phyloP scores from a whole-genome alignment of 768 basidiomycete species.

The Collybia sp. region DNA sequence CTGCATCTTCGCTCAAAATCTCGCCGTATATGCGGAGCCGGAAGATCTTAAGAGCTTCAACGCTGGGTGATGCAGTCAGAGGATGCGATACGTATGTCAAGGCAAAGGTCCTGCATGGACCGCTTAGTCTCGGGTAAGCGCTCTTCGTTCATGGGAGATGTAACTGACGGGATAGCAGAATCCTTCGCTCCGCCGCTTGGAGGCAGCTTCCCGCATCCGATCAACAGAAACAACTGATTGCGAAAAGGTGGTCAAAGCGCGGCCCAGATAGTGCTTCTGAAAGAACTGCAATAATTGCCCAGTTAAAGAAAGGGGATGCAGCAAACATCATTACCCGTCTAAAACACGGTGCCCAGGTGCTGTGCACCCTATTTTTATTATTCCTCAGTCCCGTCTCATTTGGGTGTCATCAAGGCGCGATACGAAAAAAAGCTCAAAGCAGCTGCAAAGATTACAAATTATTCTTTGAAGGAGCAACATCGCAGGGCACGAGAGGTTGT shows the following conservation, averaged over 20 bases:
- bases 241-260: conserved; percentile 41
- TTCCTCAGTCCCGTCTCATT: background rate
- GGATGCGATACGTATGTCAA: conserved; percentile 67
- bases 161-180: conserved; percentile 27
- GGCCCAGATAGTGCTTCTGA: conserved; percentile 14
- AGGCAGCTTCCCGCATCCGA: conserved; percentile 56
- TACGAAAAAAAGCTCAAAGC: conserved; percentile 49
- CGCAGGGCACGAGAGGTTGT: conserved; percentile 53
- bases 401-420: conserved; percentile 38
- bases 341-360: conserved; percentile 72
- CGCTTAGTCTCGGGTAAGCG: conserved; percentile 43
- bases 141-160: background rate
- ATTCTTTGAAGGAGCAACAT: conserved; percentile 40
- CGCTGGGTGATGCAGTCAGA: conserved; percentile 55
- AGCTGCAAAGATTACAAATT: conserved; percentile 25
- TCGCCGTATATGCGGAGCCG: conserved; percentile 53
- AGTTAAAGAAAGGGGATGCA: conserved; percentile 74
- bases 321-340: conserved; percentile 74
- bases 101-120: conserved; percentile 49
- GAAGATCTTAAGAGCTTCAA: conserved; percentile 46
- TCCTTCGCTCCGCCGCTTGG: conserved; percentile 66
- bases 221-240: conserved; percentile 52
- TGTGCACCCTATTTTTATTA: conserved; percentile 5
- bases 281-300: conserved; percentile 26
- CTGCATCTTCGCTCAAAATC: conserved; percentile 37